A percentile compares a stretch with the other conserved stretches of the same genome.
Conservation (phyloP, 2,329 filamentous ascomycete genomes). For the Verticillium zaregamsianum region DNA sequence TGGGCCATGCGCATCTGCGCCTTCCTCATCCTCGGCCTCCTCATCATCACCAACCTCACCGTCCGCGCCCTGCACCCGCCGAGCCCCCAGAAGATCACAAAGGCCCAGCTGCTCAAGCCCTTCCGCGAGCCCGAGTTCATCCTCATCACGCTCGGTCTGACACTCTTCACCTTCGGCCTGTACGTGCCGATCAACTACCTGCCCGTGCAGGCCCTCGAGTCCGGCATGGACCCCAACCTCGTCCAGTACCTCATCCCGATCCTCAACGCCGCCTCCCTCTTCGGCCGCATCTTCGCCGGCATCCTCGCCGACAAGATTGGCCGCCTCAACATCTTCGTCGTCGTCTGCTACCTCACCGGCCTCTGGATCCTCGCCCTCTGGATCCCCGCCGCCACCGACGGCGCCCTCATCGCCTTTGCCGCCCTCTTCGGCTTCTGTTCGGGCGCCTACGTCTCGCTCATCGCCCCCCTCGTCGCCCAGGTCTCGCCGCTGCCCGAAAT, state of each 20-base stretch:
- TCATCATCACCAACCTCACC: conserved; percentile 29
- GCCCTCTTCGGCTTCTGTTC: conserved; percentile 41
- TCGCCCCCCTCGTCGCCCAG: conserved; percentile 37
- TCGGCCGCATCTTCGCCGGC: conserved; percentile 40
- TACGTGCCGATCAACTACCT: conserved; percentile 37
- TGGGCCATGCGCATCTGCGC: conserved; percentile 45
- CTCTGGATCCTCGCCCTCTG: conserved; percentile 38
- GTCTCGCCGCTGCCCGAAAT: conserved; percentile 47
- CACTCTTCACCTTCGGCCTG: conserved; percentile 35
- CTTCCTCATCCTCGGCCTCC: conserved; percentile 36
- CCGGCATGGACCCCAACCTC: conserved; percentile 32
- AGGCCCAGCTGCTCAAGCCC: conserved; percentile 25
- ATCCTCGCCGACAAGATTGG: conserved; percentile 38
- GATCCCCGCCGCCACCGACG: conserved; percentile 29
- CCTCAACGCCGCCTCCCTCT: conserved; percentile 40
- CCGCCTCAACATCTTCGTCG: conserved; percentile 32
- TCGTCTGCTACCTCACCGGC: conserved; percentile 33
- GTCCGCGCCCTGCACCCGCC: conserved; percentile 27
- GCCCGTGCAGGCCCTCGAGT: conserved; percentile 34
- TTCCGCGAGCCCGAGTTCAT: conserved; percentile 27
- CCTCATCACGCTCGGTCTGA: conserved; percentile 29
- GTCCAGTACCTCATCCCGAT: conserved; percentile 37
- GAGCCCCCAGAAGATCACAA: conserved; percentile 20
- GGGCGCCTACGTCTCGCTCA: conserved; percentile 36
- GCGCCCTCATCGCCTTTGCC: conserved; percentile 34